Conservation (phyloP, 805 yeast species). For the Candida methanosorbosa region DNA sequence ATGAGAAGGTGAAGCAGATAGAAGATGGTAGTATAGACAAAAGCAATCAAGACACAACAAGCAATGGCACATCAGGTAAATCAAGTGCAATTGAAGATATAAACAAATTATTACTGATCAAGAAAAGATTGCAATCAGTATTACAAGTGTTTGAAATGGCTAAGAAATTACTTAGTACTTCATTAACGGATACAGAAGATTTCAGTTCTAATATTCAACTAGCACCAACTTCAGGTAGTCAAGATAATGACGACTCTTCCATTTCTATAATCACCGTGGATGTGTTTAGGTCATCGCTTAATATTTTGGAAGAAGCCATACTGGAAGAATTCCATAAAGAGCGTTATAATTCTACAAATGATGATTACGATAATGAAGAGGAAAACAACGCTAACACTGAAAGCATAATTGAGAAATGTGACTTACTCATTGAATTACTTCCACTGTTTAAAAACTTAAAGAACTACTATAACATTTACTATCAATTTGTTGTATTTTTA, state of each 20-base stretch:
- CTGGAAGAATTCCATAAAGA: conserved; percentile 29
- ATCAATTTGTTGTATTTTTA: conserved; percentile 37
- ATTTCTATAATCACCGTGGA: conserved; percentile 12
- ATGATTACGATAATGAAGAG: conserved; percentile 6
- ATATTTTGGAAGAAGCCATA: conserved; percentile 36
- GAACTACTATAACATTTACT: conserved; percentile 40
- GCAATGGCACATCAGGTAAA: conserved; percentile 5
- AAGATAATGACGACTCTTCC: neutral
- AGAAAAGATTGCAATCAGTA: conserved; percentile 37
- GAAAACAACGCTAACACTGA: conserved; percentile 9
- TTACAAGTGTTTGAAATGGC: conserved; percentile 36
- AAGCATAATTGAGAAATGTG: conserved; percentile 33
- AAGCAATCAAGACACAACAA: neutral
- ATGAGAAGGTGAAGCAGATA: conserved; percentile 13
- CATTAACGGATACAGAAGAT: conserved; percentile 12
- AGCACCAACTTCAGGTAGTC: conserved; percentile 6
- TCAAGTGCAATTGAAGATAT: conserved; percentile 26
- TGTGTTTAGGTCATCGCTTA: conserved; percentile 29
- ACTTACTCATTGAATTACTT: conserved; percentile 36
- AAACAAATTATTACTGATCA: conserved; percentile 34
- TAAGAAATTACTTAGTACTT: conserved; percentile 28
- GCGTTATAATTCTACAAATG: conserved; percentile 16
- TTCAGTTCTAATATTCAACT: neutral
- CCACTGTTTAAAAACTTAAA: conserved; percentile 47
- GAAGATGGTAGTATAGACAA: neutral